Evolutionary conservation across 2,329 filamentous ascomycete species (phyloP), one percentile per base, ranked within the genome.

Genomic region (Pyricularia sp.): DNA sequence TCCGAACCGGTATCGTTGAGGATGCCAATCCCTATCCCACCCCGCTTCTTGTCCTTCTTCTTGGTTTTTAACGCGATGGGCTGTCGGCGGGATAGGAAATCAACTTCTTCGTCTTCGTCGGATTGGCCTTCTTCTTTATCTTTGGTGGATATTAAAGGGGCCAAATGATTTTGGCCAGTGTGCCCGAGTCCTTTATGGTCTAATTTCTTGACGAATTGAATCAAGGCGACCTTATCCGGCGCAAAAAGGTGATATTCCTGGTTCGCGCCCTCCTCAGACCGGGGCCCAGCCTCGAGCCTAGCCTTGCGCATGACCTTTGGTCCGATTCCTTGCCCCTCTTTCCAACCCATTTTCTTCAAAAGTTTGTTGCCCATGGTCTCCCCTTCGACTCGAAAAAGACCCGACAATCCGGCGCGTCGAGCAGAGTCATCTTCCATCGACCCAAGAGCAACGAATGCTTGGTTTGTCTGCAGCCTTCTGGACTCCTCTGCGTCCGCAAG

Each of bases 1-100:
- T 98, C 95, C 4, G 94, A 97, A 12, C 93, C 94, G 25, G 90
- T 95, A 73, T 97, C 94, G 74, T 98, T 97, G 64, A 98, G 80
- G 1, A 97, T 84, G 0, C 94, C 94, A 17, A 97, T 90, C 0
- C 94, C 94, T 72, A 98, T 92, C 0, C 91, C 92, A 2, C 90
- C 87, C 68, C 84, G 84, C 1, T 74, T 76, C 70, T 77, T 79
- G 74, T 33, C 10, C 31, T 89, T 90, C 69, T 87, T 86, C 68
- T 82, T 84, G 3, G 72, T 68, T 64, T 12, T 71, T 30, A 68
- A 31, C 73, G 64, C 14, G 70, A 72, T 20, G 72, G 71, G 36
- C 68, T 73, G 66, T 72, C 73, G 33, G 73, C 76, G 69, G 76
- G 20, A 69, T 72, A 26, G 72, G 70, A 69, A 72, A 3, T 77